Evolutionary conservation across 306 rosid species (phyloP).

Genomic region (Cajanus cajan): DNA sequence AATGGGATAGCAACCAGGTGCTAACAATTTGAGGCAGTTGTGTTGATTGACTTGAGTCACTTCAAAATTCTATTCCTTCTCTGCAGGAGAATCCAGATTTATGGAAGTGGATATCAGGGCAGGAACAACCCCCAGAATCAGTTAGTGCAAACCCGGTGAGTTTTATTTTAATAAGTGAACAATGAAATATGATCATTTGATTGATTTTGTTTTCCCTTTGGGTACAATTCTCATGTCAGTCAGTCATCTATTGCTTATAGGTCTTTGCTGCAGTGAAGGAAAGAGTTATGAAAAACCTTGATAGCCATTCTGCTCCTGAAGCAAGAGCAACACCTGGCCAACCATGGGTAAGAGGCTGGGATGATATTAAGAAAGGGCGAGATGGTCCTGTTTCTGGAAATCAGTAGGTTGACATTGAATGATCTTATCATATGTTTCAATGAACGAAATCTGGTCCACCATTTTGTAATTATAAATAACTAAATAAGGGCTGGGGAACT

Average conservation of each 20-base stretch:
- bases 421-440: slow-evolving; percentile 24
- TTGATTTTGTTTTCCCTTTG: not conserved
- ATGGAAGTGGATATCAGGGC: slow-evolving; percentile 92
- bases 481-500: slow-evolving; percentile 11
- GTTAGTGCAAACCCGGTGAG: slow-evolving; percentile 70
- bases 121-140: slow-evolving; percentile 77
- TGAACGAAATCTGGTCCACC: slow-evolving; percentile 10
- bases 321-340: slow-evolving; percentile 76
- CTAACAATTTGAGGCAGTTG: not conserved
- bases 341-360: slow-evolving; percentile 99
- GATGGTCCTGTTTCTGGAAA: slow-evolving; percentile 73
- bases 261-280: slow-evolving; percentile 63
- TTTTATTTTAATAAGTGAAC: slow-evolving; percentile 19
- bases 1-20: not conserved
- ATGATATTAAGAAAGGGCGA: slow-evolving; percentile 69
- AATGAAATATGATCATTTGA: slow-evolving; percentile 1
- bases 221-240: slow-evolving; percentile 27
- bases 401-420: slow-evolving; percentile 45
- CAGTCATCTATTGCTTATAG: slow-evolving; percentile 36
- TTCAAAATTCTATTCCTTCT: slow-evolving; percentile 15
- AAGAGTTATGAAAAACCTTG: slow-evolving; percentile 61
- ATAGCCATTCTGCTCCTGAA: slow-evolving; percentile 65
- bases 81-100: slow-evolving; percentile 93
- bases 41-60: not conserved
- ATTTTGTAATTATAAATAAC: slow-evolving; percentile 13